Evolutionary conservation across 2,329 filamentous ascomycete genomes (phyloP).

Genomic region (Chalaropsis thielavioides): DNA sequence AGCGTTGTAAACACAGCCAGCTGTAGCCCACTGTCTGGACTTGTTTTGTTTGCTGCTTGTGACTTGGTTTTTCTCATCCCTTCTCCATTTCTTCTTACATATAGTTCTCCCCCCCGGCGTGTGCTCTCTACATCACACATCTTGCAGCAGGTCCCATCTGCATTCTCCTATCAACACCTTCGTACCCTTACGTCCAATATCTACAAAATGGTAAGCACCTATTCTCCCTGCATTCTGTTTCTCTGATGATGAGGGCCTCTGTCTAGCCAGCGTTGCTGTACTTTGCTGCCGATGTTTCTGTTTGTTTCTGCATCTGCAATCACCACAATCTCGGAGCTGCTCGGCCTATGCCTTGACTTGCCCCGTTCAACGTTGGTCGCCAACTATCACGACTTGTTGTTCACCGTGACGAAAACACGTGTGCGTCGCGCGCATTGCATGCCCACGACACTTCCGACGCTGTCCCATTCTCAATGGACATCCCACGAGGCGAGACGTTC

Average conservation of each 20-base stretch:
- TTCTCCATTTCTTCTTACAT: not conserved
- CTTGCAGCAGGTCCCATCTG: not conserved
- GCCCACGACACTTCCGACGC: not conserved
- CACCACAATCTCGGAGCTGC: not conserved
- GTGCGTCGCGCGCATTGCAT: not conserved
- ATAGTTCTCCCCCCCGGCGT: conserved; percentile 1
- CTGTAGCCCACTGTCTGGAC: not conserved
- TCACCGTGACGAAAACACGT: not conserved
- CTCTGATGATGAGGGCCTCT: not conserved
- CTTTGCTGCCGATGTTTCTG: not conserved
- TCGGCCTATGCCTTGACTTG: not conserved
- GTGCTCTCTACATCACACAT: not conserved
- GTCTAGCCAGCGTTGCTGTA: not conserved
- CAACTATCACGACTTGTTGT: not conserved
- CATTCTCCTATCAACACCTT: not conserved
- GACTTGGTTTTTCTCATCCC: not conserved
- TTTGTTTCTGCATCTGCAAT: not conserved
- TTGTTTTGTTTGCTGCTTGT: not conserved
- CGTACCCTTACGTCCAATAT: not conserved
- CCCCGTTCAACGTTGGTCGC: not conserved
- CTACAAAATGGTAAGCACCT: not conserved
- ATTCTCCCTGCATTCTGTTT: not conserved
- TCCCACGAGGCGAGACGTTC: not conserved
- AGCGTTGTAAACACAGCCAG: not conserved
- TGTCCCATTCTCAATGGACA: not conserved